A percentile compares a stretch with the other conserved stretches of the same genome.
Evolutionary conservation across 164 flowering plant species (phyloP).

Genomic region (Berberis vulgaris): DNA sequence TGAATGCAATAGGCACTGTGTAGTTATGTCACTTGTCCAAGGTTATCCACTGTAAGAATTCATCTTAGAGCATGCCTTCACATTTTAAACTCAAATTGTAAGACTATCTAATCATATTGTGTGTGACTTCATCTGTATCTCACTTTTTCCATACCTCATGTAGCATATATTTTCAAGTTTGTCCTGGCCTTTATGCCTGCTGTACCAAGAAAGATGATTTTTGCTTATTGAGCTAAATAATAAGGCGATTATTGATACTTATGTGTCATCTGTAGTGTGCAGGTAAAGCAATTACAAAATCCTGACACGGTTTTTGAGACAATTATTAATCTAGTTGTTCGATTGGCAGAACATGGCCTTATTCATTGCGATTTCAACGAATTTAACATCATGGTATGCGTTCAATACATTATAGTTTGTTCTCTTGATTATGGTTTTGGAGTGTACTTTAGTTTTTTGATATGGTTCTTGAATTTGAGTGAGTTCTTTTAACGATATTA

Average conservation of each 20-base stretch:
- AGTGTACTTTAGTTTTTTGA: not conserved
- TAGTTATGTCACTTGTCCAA: constrained; percentile 82
- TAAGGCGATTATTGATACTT: not conserved
- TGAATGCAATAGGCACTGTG: constrained; percentile 95
- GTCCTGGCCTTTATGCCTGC: too few relatives aligned
- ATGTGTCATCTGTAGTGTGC: constrained; percentile 43
- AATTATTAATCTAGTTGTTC: constrained; percentile 65
- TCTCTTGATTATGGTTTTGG: not conserved
- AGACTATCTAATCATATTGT: too few relatives aligned
- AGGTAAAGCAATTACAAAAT: constrained; percentile 80
- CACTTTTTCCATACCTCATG: too few relatives aligned
- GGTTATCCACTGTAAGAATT: constrained; percentile 92
- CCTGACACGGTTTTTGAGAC: constrained; percentile 78
- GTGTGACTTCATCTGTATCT: too few relatives aligned
- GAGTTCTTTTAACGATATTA: too few relatives aligned
- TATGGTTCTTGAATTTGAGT: too few relatives aligned
- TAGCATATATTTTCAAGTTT: too few relatives aligned
- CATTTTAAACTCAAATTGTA: too few relatives aligned
- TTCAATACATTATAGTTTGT: not conserved
- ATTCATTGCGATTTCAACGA: constrained; percentile 98
- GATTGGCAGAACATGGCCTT: constrained; percentile 89
- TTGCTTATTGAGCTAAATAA: not conserved
- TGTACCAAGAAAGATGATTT: too few relatives aligned
- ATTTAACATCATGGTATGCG: constrained; percentile 87
- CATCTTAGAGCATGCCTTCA: not conserved